Conservation (phyloP, 2,329 filamentous ascomycete genomes). For the Geosmithia flava region DNA sequence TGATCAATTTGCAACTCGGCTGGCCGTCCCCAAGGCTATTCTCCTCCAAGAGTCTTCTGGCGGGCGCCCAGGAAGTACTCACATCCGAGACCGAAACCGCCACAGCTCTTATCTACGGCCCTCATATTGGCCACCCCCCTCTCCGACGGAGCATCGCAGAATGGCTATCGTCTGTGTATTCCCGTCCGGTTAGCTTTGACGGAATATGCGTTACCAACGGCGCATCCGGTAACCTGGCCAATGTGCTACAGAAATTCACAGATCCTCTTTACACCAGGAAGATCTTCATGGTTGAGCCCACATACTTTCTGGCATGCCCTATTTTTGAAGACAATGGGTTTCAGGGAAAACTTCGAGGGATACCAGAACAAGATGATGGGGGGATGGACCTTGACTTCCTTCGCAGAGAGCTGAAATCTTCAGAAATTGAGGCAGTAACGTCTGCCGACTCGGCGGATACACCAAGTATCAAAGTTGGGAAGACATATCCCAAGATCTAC, state of each 20-base stretch:
- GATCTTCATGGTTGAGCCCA: conserved; percentile 50
- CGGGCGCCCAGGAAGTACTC: conserved; percentile 1
- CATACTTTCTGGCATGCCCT: conserved; percentile 49
- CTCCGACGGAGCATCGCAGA: conserved; percentile 5
- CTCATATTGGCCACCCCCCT: conserved; percentile 6
- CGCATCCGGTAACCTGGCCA: conserved; percentile 5
- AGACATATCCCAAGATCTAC: conserved; percentile 47
- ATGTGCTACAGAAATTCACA: conserved; percentile 28
- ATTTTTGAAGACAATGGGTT: conserved; percentile 52
- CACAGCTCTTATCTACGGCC: conserved; percentile 6
- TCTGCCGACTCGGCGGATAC: conserved; percentile 8
- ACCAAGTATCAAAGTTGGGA: conserved; percentile 34
- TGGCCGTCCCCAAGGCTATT: conserved; percentile 2
- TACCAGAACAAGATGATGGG: conserved; percentile 40
- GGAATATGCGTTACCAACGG: conserved; percentile 6
- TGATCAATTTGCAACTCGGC: conserved; percentile 1
- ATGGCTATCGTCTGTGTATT: conserved; percentile 5
- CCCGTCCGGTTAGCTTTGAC: not conserved
- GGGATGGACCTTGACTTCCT: conserved; percentile 9
- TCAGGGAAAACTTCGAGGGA: conserved; percentile 35
- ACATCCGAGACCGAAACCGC: conserved; percentile 3
- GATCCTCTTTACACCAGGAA: conserved; percentile 48
- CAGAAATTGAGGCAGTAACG: not conserved
- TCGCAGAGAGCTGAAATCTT: not conserved
- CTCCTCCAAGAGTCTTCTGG: not conserved